Evolutionary conservation across 2,329 filamentous ascomycete genomes (phyloP), one percentile per base, ranked within the genome.

Genomic region (Sphaerulina musiva): DNA sequence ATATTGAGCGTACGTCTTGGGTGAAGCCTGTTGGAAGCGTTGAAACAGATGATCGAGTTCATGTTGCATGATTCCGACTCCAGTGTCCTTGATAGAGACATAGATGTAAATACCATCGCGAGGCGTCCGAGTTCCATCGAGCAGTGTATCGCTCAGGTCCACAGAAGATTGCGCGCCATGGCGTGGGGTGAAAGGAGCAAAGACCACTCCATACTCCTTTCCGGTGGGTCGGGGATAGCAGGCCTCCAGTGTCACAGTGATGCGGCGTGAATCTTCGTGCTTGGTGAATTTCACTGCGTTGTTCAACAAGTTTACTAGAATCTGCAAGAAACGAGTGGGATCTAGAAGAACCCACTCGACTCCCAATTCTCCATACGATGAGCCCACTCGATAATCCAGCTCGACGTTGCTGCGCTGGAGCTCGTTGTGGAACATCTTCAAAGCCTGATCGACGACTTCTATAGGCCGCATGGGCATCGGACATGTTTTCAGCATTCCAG

Each of bases 1-100:
- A 59, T 88, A 86, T 57, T 84, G 79, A 31, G 84, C 78, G 58
- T 86, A 83, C 0, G 83, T 87, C 53, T 78, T 79, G 2, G 83
- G 83, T 20, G 81, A 87, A 1, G 85, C 85, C 69, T 91, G 87
- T 7, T 84, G 83, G 66, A 91, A 91, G 14, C 86, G 80, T 61
- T 88, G 81, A 68, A 91, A 91, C 0, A 92, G 76, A 40, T 81
- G 77, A 39, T 84, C 82, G 71, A 84, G 86, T 62, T 89, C 86
- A 47, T 83, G 78, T 4, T 82, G 77, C 1, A 78, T 84, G 17
- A 92, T 57, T 2, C 61, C 61, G 48, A 86, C 81, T 1, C 87
- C 87, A 0, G 86, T 89, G 63, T 92, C 87, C 60, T 82, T 80
- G 17, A 92, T 86, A 38, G 85, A 81, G 54, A 91, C 84, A 46